Evolutionary conservation across 257 asterid genomes (phyloP).

Genomic region (Paulownia fortunei): DNA sequence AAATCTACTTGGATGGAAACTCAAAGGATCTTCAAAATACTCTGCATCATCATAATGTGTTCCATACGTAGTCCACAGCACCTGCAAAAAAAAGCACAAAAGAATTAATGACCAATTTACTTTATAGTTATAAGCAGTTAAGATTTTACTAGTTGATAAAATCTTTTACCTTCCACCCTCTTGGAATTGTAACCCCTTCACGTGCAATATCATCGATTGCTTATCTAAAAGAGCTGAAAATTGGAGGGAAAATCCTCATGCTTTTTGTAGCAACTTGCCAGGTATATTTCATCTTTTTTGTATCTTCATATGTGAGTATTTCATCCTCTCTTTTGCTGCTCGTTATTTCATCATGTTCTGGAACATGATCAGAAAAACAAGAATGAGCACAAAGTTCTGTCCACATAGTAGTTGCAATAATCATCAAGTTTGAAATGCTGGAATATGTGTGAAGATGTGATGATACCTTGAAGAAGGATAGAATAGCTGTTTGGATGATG

Average conservation of each 20-base stretch:
- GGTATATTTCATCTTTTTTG: constrained; percentile 76
- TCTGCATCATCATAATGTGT: too few species aligned
- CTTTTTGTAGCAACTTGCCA: constrained; percentile 93
- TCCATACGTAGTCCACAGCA: too few species aligned
- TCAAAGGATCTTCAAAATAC: too few species aligned
- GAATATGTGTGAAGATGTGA: too few species aligned
- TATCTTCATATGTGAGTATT: constrained; percentile 59
- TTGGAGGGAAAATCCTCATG: constrained; percentile 94
- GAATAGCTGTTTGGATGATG: constrained; percentile 65
- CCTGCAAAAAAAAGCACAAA: too few species aligned
- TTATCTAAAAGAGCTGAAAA: constrained; percentile 87
- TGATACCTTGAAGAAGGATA: constrained; percentile 65
- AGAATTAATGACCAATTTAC: too few species aligned
- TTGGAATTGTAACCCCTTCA: constrained; percentile 79
- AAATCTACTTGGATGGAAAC: too few species aligned
- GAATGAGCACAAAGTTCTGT: not conserved
- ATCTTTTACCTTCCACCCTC: constrained; percentile 84
- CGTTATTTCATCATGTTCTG: constrained; percentile 66
- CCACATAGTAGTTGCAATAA: too few species aligned
- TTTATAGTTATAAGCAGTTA: too few species aligned
- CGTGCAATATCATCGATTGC: constrained; percentile 74
- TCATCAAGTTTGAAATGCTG: not conserved
- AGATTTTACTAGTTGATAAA: too few species aligned
- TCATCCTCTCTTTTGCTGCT: constrained; percentile 50
- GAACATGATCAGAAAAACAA: constrained; percentile 1